Conservation (phyloP, 2,329 filamentous ascomycete species). For the Alternaria sp. region DNA sequence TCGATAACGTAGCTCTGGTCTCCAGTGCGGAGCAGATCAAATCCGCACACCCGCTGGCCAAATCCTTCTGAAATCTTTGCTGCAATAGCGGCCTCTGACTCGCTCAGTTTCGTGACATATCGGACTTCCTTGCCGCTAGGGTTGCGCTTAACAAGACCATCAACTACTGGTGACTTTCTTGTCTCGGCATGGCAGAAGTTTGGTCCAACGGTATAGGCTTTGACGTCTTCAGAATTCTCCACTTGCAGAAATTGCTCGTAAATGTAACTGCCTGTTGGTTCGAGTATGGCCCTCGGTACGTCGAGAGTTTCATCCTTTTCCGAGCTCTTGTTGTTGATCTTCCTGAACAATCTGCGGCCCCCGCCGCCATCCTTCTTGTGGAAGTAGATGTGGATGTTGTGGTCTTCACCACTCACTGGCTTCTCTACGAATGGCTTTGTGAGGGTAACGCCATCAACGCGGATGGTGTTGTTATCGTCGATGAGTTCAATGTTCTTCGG, state of each 20-base stretch:
- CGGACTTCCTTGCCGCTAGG: constrained; percentile 97
- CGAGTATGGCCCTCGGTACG: constrained; percentile 81
- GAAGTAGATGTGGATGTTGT: constrained; percentile 99
- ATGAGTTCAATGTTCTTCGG: constrained; percentile 80
- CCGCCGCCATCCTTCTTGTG: constrained; percentile 86
- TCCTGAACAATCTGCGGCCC: constrained; percentile 90
- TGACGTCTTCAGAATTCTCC: constrained; percentile 97
- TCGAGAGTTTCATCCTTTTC: constrained; percentile 84
- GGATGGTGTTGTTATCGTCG: constrained; percentile 88
- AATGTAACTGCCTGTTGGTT: constrained; percentile 84
- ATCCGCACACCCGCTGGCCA: constrained; percentile 94
- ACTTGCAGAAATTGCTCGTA: constrained; percentile 98
- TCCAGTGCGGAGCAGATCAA: constrained; percentile 87
- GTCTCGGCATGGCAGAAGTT: constrained; percentile 97
- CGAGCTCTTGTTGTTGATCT: constrained; percentile 98
- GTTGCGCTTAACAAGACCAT: constrained; percentile 93
- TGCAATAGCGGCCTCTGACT: constrained; percentile 85
- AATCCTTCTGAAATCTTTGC: constrained; percentile 90
- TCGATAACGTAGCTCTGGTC: constrained; percentile 97
- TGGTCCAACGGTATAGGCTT: constrained; percentile 95
- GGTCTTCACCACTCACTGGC: constrained; percentile 96
- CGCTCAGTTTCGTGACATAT: constrained; percentile 86
- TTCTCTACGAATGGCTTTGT: constrained; percentile 98
- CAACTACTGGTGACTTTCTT: constrained; percentile 94
- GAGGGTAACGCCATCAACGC: constrained; percentile 83